phyloP scores from a whole-genome alignment of 2,329 filamentous ascomycete species.

The Endocalyx cinctus region DNA sequence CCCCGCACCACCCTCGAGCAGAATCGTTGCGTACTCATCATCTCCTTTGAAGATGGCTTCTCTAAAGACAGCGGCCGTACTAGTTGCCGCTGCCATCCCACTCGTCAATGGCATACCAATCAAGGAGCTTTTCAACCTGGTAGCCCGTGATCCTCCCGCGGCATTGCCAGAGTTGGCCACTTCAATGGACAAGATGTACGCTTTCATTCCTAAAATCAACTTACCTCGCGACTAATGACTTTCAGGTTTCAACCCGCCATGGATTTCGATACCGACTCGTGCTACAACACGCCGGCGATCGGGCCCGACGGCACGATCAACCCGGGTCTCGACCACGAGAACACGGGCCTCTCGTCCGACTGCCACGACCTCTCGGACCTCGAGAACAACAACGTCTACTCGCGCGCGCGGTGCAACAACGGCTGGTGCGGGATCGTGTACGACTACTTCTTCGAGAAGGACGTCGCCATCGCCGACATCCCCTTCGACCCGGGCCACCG shows the following conservation, averaged over 20 bases:
- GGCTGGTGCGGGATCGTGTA: constrained; percentile 41
- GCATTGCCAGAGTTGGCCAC: constrained; percentile 23
- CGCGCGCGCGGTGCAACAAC: constrained; percentile 37
- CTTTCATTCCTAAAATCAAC: neutral
- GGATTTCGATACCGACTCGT: constrained; percentile 33
- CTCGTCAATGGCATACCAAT: constrained; percentile 12
- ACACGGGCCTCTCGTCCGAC: constrained; percentile 19
- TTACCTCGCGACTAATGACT: constrained; percentile 1
- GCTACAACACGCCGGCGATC: constrained; percentile 37
- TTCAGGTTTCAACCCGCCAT: constrained; percentile 23
- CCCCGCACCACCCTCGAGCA: constrained; percentile 1
- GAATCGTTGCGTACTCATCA: constrained; percentile 4
- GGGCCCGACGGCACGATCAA: constrained; percentile 27
- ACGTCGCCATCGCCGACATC: constrained; percentile 26
- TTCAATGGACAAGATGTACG: constrained; percentile 21
- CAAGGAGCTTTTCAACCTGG: constrained; percentile 14
- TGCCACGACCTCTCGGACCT: constrained; percentile 32
- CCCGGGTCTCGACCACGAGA: constrained; percentile 25
- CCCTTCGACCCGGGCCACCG: constrained; percentile 30
- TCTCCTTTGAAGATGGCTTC: constrained; percentile 15
- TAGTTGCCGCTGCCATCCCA: constrained; percentile 13
- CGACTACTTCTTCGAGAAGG: constrained; percentile 44
- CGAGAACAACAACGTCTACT: constrained; percentile 37
- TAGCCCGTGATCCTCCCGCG: constrained; percentile 19
- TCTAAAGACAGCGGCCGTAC: constrained; percentile 16